Evolutionary conservation across 176 grass and related monocot species (phyloP), one percentile per base, ranked within the genome.

Genomic region (Ampelocalamus luodianensis): DNA sequence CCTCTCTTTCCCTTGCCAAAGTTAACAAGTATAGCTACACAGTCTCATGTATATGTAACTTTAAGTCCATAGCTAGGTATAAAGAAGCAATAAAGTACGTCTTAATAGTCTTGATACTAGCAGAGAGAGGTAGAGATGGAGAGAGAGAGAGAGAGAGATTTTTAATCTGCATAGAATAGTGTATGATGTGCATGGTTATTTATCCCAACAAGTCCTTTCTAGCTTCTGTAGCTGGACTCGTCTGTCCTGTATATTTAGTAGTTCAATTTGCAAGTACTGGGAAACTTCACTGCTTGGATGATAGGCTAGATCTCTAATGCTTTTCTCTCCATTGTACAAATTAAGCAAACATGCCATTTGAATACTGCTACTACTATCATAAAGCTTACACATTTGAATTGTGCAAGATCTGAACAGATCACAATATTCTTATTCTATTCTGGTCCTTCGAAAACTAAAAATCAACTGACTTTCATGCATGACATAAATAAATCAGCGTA

Each of bases 371-470:
- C 6, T 29, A 56, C 78, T 36, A 46, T 82, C 36, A 67, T 73
- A 42, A 39, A 60, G 67, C 60, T 90, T 87, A 79, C 68, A 62
- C 74, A 64, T 59, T 84, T 71, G 43, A 84, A 80, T 76, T 80
- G 81, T 46, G 85, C 63, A 84, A 76, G 89, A 91, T 91, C 44
- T 85, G 34, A 68, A 39, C 51, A 87, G 15, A 76, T 80, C 76
- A 76, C 37, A 22, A 63, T 42, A 24, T 79, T 51, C 48, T 68
- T 87, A 83, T 74, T 83, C 58, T 79, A 68, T 68, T 60, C 15
- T 38, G 11, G 23, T 83, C 66, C 59, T 78, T 78, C 3, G 13
- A 61, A 68, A 68, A 44, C 43, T 50, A 79, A 32, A 83, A 82
- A 40, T 24, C 10, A 81, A 68, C 70, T 59, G 50, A 44, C 60